These are phyloP conservation scores for Thymus quinquecostatus DNA, from an alignment of 257 asterid species.

Conservation along the genomic window DNA sequence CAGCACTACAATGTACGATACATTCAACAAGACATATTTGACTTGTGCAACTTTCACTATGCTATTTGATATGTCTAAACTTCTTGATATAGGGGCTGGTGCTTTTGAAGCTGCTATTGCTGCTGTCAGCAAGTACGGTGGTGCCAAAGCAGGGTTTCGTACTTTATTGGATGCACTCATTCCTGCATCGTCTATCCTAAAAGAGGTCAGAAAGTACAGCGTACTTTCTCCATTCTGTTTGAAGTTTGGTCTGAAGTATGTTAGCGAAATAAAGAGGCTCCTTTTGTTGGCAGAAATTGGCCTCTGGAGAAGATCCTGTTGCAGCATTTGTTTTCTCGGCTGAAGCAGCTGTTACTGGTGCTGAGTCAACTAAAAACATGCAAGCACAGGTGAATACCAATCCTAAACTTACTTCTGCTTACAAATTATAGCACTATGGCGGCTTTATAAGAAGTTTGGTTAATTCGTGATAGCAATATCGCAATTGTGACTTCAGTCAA, in stretches of 20 bases:
- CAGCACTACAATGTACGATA: conserved; percentile 73
- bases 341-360: conserved; percentile 87
- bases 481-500: not conserved
- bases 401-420: not conserved
- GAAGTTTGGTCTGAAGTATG: conserved; percentile 16
- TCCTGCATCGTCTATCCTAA: conserved; percentile 79
- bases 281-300: conserved; percentile 62
- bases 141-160: conserved; percentile 93
- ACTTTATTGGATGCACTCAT: conserved; percentile 91
- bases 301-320: conserved; percentile 77
- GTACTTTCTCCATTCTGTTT: conserved; percentile 9
- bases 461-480: not conserved
- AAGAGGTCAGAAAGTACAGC: conserved; percentile 58
- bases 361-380: conserved; percentile 87
- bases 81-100: conserved; percentile 75
- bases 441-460: not conserved
- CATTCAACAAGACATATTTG: conserved; percentile 14
- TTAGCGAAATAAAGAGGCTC: conserved; percentile 11
- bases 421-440: not conserved
- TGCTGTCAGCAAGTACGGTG: conserved; percentile 94
- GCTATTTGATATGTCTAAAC: conserved; percentile 24
- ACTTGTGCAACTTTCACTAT: conserved; percentile 21
- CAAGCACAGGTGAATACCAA: conserved; percentile 71
- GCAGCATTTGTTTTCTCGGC: conserved; percentile 77
- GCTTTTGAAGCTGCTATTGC: conserved; percentile 89